phyloP scores from a whole-genome alignment of 352 stramenopile genomes.

The Achlya hypogyna region DNA sequence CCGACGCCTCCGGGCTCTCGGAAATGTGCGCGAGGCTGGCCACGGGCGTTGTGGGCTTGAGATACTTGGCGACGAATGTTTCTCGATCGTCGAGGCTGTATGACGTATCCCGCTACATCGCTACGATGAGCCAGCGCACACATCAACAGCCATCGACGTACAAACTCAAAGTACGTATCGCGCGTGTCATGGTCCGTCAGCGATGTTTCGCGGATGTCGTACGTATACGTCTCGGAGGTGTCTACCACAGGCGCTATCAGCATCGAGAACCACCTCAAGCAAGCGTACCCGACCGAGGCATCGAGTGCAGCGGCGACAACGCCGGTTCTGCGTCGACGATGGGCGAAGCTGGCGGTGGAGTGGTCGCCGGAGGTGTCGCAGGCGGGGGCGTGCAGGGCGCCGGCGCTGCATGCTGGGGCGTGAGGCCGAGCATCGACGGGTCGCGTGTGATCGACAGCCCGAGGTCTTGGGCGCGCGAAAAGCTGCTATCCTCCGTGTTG shows the following conservation, averaged over 20 bases:
- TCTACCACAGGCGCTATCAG: background rate
- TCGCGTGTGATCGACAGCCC: constrained; percentile 3
- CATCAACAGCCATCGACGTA: background rate
- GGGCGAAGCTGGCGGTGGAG: background rate
- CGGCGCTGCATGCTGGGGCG: background rate
- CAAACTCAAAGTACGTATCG: constrained; percentile 10
- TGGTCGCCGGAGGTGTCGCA: background rate
- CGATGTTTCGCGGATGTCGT: constrained; percentile 14
- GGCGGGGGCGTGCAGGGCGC: background rate
- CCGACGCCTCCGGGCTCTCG: background rate
- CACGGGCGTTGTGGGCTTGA: background rate
- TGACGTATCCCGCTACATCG: constrained; percentile 8
- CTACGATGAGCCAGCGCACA: background rate
- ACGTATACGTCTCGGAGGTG: background rate
- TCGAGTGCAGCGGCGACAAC: background rate
- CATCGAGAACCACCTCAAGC: background rate
- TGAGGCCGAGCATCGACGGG: background rate
- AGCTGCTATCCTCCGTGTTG: background rate
- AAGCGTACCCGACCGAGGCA: background rate
- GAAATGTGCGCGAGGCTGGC: background rate
- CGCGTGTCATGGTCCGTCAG: constrained; percentile 15
- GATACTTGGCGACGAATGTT: constrained; percentile 19
- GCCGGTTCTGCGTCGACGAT: background rate
- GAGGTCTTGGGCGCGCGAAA: background rate
- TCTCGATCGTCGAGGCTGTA: constrained; percentile 17